Base-by-base conservation (phyloP, 2,329 filamentous ascomycete genomes). In the Zasmidium citrigriseum region DNA sequence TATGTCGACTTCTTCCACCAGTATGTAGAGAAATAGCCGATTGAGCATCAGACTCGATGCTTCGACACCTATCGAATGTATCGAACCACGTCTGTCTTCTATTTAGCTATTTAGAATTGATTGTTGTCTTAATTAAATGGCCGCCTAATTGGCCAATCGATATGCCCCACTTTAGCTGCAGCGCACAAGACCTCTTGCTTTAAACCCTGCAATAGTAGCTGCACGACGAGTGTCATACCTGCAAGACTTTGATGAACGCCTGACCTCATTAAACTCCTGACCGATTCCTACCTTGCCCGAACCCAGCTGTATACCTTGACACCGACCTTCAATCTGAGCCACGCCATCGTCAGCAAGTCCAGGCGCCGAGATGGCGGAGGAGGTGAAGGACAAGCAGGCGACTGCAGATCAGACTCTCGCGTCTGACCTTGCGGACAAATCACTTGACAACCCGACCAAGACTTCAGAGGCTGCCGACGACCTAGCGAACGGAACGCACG, bases 1-100 rank as follows among this genome's bases (percentile, higher is more conserved):
- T 72, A 73, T 60, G 70, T 71, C 34, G 68, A 69, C 54, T 68
- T 69, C 47, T 75, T 75, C 52, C 64, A 73, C 23, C 51, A 64
- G 27, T 64, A 58, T 47, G 61, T 67, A 48, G 63, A 67, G 50
- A 54, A 59, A 25, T 63, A 46, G 29, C 22, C 46, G 34, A 29
- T 27, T 14, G 22, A 24, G 7, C 22, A 49, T n/a, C n/a, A n/a
- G n/a, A n/a, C n/a, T n/a, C n/a, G n/a, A n/a, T n/a, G n/a, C n/a
- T n/a, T n/a, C n/a, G n/a, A n/a, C n/a, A n/a, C n/a, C n/a, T n/a
- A n/a, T n/a, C n/a, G n/a, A n/a, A n/a, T n/a, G n/a, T n/a, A n/a
- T n/a, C n/a, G n/a, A n/a, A n/a, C n/a, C n/a, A n/a, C n/a, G n/a
- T n/a, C n/a, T n/a, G n/a, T n/a, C n/a, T n/a, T n/a, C n/a, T n/a